These are phyloP conservation scores for Plasmodium vivax DNA, from an alignment of 169 alveolate species.

Conservation along the genomic window DNA sequence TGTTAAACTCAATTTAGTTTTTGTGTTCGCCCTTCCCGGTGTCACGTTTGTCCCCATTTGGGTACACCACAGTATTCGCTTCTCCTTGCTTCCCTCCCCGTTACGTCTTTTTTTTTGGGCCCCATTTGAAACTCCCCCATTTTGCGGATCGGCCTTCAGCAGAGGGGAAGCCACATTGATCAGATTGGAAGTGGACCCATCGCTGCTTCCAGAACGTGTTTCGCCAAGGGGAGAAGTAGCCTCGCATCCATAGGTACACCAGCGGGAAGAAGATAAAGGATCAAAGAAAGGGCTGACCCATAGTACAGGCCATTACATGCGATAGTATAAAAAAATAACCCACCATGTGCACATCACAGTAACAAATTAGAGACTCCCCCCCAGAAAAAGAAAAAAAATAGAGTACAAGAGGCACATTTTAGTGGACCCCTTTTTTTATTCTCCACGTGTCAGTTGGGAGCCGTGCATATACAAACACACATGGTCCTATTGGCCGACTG, in stretches of 20 bases:
- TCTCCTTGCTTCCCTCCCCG: background rate
- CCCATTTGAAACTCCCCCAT: background rate
- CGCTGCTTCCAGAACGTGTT: background rate
- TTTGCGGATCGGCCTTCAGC: background rate
- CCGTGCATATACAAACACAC: background rate
- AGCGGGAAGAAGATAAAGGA: background rate
- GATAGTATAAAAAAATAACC: background rate
- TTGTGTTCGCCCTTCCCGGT: background rate
- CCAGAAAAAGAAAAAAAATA: background rate
- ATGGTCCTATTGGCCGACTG: background rate
- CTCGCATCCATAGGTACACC: background rate
- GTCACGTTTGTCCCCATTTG: background rate
- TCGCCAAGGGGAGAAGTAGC: background rate
- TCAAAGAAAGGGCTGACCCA: background rate
- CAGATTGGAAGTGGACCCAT: background rate
- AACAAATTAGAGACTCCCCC: background rate
- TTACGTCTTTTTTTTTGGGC: background rate
- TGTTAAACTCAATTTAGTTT: slow-evolving; percentile 17
- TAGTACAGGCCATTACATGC: background rate
- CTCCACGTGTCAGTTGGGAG: background rate
- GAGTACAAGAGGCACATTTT: background rate
- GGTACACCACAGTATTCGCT: background rate
- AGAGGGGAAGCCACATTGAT: background rate
- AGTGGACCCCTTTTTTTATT: background rate
- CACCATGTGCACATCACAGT: background rate